These are phyloP conservation scores for Mortierella sp. DNA, from an alignment of 371 early-diverging fungal genomes.

Conservation along the genomic window DNA sequence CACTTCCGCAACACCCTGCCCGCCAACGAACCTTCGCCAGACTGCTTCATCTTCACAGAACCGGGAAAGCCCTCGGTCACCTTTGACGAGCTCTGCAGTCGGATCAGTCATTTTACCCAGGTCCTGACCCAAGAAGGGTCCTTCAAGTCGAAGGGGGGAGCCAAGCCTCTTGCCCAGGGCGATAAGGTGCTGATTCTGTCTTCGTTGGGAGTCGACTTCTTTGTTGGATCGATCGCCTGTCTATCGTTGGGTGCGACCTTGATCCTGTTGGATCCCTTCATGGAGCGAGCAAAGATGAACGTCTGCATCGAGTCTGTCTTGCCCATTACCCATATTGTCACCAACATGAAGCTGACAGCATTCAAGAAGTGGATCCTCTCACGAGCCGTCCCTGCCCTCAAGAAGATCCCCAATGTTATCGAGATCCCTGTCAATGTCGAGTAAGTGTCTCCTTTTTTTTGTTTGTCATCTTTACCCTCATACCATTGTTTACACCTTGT, in stretches of 20 bases:
- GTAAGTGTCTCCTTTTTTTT: slow-evolving; percentile 23
- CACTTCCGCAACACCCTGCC: slow-evolving; percentile 40
- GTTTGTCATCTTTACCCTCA: neutral
- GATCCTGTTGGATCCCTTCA: slow-evolving; percentile 50
- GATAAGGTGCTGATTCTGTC: slow-evolving; percentile 52
- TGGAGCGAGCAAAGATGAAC: slow-evolving; percentile 58
- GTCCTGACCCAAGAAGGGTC: slow-evolving; percentile 40
- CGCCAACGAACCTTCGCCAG: slow-evolving; percentile 40
- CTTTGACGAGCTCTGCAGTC: slow-evolving; percentile 53
- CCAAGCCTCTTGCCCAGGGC: slow-evolving; percentile 32
- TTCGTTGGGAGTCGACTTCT: slow-evolving; percentile 55
- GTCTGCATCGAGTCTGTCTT: slow-evolving; percentile 56
- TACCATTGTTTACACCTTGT: neutral
- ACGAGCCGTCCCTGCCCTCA: slow-evolving; percentile 50
- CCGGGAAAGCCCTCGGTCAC: slow-evolving; percentile 49
- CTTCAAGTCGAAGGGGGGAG: slow-evolving; percentile 14
- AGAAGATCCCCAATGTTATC: slow-evolving; percentile 50
- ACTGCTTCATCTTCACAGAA: slow-evolving; percentile 55
- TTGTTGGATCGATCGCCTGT: slow-evolving; percentile 52
- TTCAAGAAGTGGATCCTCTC: slow-evolving; percentile 58
- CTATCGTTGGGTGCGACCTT: slow-evolving; percentile 48
- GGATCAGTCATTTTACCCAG: slow-evolving; percentile 50
- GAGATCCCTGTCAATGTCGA: slow-evolving; percentile 52
- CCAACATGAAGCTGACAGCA: slow-evolving; percentile 52
- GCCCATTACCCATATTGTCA: slow-evolving; percentile 53